Conservation (phyloP, 2,329 filamentous ascomycete genomes). For the Dothideomycetidae sp. region DNA sequence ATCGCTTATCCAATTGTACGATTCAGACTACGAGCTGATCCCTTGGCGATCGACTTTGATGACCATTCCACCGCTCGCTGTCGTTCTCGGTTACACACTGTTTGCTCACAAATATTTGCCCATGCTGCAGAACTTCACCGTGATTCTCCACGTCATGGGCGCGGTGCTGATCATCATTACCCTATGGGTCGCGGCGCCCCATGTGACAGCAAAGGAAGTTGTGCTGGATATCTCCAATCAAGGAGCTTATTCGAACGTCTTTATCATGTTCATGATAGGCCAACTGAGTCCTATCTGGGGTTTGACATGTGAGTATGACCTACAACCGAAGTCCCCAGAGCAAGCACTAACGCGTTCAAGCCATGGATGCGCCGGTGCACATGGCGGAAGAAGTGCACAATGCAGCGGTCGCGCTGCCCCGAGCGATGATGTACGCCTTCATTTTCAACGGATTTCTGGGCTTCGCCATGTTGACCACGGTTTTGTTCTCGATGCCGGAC, state of each 20-base stretch:
- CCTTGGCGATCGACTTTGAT: constrained; percentile 7
- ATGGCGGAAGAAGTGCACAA: constrained; percentile 32
- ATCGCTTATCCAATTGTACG: constrained; percentile 2
- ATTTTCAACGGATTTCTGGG: constrained; percentile 24
- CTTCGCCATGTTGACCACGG: constrained; percentile 19
- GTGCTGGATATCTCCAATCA: constrained; percentile 25
- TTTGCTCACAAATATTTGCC: constrained; percentile 3
- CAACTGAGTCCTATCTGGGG: constrained; percentile 19
- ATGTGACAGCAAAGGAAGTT: constrained; percentile 18
- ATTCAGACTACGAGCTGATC: constrained; percentile 5
- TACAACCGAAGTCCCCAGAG: too few relatives aligned
- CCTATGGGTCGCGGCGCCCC: constrained; percentile 17
- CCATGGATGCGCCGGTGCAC: constrained; percentile 21
- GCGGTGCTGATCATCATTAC: constrained; percentile 19
- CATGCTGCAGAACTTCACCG: constrained; percentile 24
- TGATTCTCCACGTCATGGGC: constrained; percentile 27
- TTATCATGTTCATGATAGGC: constrained; percentile 21
- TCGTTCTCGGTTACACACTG: not conserved
- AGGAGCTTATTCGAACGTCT: constrained; percentile 25
- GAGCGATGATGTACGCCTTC: constrained; percentile 24
- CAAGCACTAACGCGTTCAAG: too few relatives aligned
- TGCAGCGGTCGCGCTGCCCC: constrained; percentile 27
- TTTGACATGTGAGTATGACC: too few relatives aligned
- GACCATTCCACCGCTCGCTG: constrained; percentile 1
- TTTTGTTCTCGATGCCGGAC: constrained; percentile 20